Base-by-base conservation (phyloP, 1,284 basidiomycete species). In the Schizophyllum amplum region DNA sequence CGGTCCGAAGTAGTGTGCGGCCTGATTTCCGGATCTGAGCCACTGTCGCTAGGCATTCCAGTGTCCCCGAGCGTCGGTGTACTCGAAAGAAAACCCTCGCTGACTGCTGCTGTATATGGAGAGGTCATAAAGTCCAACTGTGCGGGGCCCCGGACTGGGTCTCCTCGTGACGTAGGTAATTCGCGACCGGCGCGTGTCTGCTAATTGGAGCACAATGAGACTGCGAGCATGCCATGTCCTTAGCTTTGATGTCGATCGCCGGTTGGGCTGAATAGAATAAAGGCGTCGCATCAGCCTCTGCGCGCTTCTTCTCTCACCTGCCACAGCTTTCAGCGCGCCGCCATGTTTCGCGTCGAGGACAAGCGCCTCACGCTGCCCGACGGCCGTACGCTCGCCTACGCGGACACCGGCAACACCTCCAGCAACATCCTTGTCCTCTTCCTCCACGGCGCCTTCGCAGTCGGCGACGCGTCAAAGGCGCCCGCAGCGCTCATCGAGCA, bases 361-460 rank as follows among this genome's bases (percentile, higher is more conserved):
- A 74, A 74, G 62, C 66, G 65, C 11, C 71, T 83, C 7, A 55
- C 65, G 11, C 66, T 84, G 5, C 60, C 71, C 2, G 72, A 71
- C 55, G 78, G 76, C 13, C 74, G 81, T 46, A 75, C 69, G 1
- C 68, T 84, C 9, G 81, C 79, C 1, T 84, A 82, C 57, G 72
- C 72, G 24, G 75, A 78, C 20, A 69, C 64, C 7, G 81, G 82
- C 3, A 73, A 79, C 57, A 65, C 71, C 1, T 71, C 72, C 22
- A 80, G 78, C 66, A 67, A 68, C 7, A 71, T 70, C n/a, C 63
- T 82, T 26, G 65, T 82, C 51, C 71, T 84, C 53, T 80, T 76
- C 68, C 73, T 81, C 59, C 80, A 82, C 61, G 79, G 80, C 9
- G 68, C 71, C 6, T 81, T 84, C 62, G 67, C 71, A 50, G 63